Evolutionary conservation across 2,329 filamentous ascomycete species (phyloP).

Genomic region (Fusarium liriodendri): DNA sequence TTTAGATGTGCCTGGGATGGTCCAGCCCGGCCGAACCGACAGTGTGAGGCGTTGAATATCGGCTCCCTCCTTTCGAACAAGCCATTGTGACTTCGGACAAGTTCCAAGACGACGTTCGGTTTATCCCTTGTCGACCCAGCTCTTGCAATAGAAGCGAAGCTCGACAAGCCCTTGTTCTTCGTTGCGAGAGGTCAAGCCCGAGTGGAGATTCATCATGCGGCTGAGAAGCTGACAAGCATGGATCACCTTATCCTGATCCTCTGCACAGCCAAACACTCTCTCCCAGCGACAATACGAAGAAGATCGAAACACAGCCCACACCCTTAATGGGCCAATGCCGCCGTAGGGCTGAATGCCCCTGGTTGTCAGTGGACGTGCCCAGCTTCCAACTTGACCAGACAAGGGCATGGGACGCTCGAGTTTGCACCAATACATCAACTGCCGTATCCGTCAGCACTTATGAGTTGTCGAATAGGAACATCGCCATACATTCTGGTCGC

Average conservation of each 20-base stretch:
- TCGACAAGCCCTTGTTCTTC: background rate
- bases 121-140: background rate
- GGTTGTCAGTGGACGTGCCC: background rate
- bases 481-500: background rate
- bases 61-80: background rate
- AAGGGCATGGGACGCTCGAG: background rate
- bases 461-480: background rate
- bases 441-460: background rate
- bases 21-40: background rate
- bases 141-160: background rate
- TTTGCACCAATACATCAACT: background rate
- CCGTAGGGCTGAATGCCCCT: slow-evolving; percentile 1
- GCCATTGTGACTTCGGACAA: background rate
- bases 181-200: background rate
- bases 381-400: background rate
- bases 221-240: background rate
- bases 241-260: background rate
- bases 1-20: background rate
- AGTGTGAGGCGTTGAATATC: background rate
- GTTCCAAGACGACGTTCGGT: background rate
- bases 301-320: background rate
- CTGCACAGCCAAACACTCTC: background rate
- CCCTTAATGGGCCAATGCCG: background rate
- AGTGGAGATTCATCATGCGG: background rate
- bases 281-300: background rate